Evolutionary conservation across 176 grass and related monocot species (phyloP).

Genomic region (Cocos nucifera): DNA sequence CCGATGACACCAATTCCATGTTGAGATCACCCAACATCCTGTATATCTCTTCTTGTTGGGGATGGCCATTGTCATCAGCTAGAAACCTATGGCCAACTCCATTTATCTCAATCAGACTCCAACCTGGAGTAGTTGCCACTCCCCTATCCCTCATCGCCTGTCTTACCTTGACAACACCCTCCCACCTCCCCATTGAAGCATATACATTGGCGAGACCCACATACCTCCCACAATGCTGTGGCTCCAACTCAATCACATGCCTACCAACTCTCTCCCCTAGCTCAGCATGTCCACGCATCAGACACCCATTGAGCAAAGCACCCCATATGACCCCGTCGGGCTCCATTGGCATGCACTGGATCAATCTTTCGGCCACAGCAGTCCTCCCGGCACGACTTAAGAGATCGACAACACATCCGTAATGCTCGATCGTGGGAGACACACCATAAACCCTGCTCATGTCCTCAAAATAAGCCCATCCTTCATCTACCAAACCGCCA

Average conservation of each 20-base stretch:
- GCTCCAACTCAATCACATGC: slow-evolving; percentile 5
- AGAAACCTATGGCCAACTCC: background rate
- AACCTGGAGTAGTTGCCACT: background rate
- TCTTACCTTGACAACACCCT: background rate
- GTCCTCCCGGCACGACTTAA: slow-evolving; percentile 2
- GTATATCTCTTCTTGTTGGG: background rate
- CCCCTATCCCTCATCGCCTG: background rate
- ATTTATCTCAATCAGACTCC: slow-evolving; percentile 3
- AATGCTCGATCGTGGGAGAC: slow-evolving; percentile 4
- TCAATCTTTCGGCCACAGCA: background rate
- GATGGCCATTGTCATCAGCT: background rate
- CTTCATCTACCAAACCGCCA: slow-evolving; percentile 12
- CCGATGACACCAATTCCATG: background rate
- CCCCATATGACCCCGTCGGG: slow-evolving; percentile 10
- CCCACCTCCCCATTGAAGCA: slow-evolving; percentile 4
- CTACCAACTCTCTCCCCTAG: background rate
- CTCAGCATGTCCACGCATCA: background rate
- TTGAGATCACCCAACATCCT: background rate
- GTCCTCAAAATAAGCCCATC: background rate
- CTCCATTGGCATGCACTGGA: slow-evolving; percentile 3
- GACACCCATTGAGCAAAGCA: slow-evolving; percentile 8
- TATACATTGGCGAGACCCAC: slow-evolving; percentile 15
- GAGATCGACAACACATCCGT: slow-evolving; percentile 11
- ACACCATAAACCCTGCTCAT: background rate
- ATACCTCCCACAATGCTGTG: slow-evolving; percentile 1